A percentile compares a stretch with the other conserved stretches of the same genome.
phyloP scores from a whole-genome alignment of 1,284 basidiomycete species.

The Trichosporon faecale region DNA sequence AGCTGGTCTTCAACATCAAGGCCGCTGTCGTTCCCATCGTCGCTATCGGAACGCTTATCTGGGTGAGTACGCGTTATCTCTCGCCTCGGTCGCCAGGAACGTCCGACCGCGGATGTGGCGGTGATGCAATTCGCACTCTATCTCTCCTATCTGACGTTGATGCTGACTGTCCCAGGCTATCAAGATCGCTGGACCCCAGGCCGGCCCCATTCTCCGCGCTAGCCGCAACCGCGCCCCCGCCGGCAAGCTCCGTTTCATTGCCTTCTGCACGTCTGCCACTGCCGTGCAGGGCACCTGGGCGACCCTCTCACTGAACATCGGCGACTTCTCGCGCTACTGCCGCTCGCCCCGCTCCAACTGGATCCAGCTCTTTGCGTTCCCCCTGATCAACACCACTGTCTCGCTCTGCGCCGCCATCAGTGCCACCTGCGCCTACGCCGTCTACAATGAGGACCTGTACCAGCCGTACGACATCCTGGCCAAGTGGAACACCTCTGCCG shows the following conservation, averaged over 20 bases:
- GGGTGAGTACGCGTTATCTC: conserved; percentile 56
- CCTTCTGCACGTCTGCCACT: conserved; percentile 41
- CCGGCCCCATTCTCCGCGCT: conserved; percentile 14
- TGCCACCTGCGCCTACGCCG: conserved; percentile 57
- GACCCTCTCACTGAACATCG: conserved; percentile 64
- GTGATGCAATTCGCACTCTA: neutral
- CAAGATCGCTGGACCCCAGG: conserved; percentile 36
- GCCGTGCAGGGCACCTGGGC: conserved; percentile 43
- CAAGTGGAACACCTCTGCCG: conserved; percentile 62
- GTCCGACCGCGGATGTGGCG: neutral
- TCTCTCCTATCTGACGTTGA: neutral
- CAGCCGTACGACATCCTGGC: conserved; percentile 52
- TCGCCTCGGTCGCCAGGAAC: conserved; percentile 38
- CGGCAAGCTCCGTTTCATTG: conserved; percentile 37
- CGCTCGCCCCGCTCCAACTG: conserved; percentile 51
- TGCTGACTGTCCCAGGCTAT: conserved; percentile 11
- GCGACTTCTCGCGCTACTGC: conserved; percentile 58
- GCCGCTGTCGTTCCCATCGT: conserved; percentile 62
- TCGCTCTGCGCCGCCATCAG: conserved; percentile 64
- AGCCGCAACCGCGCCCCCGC: conserved; percentile 29
- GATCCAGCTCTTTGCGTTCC: conserved; percentile 67
- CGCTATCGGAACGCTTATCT: conserved; percentile 69
- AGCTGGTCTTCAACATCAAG: conserved; percentile 69
- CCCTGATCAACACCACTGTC: conserved; percentile 59
- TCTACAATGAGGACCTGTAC: conserved; percentile 59